These are phyloP conservation scores for Trametes hirsuta DNA, from an alignment of 1,284 basidiomycete species.

Conservation along the genomic window DNA sequence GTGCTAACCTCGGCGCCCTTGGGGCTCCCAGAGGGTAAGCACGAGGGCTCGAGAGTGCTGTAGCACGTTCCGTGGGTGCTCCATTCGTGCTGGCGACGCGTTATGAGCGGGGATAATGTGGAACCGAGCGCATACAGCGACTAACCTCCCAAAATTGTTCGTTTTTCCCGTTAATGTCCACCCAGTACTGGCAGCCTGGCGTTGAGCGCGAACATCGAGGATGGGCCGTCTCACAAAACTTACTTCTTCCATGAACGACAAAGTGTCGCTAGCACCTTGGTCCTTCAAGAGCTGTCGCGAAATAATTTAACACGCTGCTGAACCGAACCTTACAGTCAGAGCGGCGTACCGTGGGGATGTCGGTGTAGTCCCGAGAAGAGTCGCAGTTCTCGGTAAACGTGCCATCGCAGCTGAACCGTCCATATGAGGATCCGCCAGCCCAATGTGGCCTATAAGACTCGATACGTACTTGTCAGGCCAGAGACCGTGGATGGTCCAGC, in stretches of 20 bases:
- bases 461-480: constrained; percentile 69
- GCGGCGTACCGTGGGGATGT: constrained; percentile 52
- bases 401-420: constrained; percentile 61
- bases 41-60: constrained; percentile 64
- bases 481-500: constrained; percentile 79
- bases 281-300: constrained; percentile 53
- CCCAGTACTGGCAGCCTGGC: constrained; percentile 54
- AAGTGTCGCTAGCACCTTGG: constrained; percentile 61
- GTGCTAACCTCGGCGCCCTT: constrained; percentile 58
- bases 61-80: constrained; percentile 74
- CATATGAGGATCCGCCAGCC: constrained; percentile 2
- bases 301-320: neutral
- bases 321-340: neutral
- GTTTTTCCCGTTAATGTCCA: constrained; percentile 61
- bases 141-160: constrained; percentile 74
- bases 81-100: constrained; percentile 61
- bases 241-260: constrained; percentile 70
- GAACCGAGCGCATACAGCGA: neutral
- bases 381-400: constrained; percentile 69
- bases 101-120: neutral
- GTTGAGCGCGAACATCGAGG: neutral
- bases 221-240: constrained; percentile 6
- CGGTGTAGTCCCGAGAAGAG: constrained; percentile 59
- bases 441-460: neutral
- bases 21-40: constrained; percentile 59